Evolutionary conservation across 257 asterid genomes (phyloP).

Genomic region (Solanum corneliomulleri): DNA sequence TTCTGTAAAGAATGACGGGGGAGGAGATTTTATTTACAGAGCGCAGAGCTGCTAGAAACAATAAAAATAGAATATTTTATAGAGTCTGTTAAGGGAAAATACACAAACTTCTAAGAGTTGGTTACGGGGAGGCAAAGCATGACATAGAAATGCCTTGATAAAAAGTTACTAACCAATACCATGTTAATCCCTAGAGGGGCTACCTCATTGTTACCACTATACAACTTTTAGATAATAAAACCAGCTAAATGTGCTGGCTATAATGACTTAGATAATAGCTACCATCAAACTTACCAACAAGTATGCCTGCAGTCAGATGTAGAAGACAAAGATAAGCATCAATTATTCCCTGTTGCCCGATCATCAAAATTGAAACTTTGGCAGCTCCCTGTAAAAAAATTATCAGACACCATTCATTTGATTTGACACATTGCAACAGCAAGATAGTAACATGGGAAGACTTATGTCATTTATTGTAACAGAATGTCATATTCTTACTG

Average conservation of each 20-base stretch:
- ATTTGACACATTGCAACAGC: background rate
- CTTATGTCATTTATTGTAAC: background rate
- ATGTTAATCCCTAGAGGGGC: background rate
- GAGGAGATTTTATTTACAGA: background rate
- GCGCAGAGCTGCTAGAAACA: background rate
- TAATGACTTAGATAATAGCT: background rate
- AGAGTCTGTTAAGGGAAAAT: background rate
- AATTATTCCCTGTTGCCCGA: constrained; percentile 98
- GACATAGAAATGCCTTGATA: background rate
- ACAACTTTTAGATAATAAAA: background rate
- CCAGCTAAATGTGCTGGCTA: background rate
- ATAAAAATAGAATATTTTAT: background rate
- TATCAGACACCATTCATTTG: background rate
- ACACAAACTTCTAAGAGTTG: background rate
- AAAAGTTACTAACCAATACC: background rate
- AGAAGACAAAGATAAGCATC: constrained; percentile 95
- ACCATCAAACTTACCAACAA: constrained; percentile 59
- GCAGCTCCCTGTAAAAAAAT: constrained; percentile 76
- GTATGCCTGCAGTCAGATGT: constrained; percentile 96
- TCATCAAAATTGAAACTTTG: constrained; percentile 87
- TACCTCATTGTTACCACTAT: background rate
- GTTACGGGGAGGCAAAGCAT: background rate
- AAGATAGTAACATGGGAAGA: background rate
- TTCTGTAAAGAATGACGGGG: constrained; percentile 29
- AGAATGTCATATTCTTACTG: constrained; percentile 35